Evolutionary conservation across 2,329 filamentous ascomycete genomes (phyloP).

Genomic region (Gaeumannomyces tritici): DNA sequence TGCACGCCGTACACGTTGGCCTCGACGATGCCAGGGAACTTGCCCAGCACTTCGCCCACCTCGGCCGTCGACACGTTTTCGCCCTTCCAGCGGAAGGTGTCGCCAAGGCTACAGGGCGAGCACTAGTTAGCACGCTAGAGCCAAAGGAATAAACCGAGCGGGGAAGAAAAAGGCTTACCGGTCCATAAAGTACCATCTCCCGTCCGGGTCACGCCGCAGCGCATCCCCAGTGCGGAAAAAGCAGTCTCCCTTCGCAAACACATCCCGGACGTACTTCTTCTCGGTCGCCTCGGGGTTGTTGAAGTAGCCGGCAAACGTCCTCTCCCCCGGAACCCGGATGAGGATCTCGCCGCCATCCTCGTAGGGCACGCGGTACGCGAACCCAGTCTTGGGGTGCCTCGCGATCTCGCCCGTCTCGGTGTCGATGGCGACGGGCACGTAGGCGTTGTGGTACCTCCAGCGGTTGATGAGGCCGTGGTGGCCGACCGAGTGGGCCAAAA

Average conservation of each 20-base stretch:
- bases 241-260: slow-evolving; percentile 57
- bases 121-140: not conserved
- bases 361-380: slow-evolving; percentile 52
- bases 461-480: slow-evolving; percentile 59
- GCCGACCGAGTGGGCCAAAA: slow-evolving; percentile 54
- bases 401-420: slow-evolving; percentile 56
- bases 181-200: slow-evolving; percentile 62
- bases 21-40: slow-evolving; percentile 58
- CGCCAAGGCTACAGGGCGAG: slow-evolving; percentile 40
- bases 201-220: slow-evolving; percentile 49
- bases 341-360: slow-evolving; percentile 68
- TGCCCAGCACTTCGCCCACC: slow-evolving; percentile 63
- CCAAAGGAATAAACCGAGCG: slow-evolving; percentile 19
- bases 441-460: slow-evolving; percentile 38
- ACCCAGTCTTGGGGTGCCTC: slow-evolving; percentile 58
- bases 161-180: slow-evolving; percentile 14
- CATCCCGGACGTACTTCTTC: slow-evolving; percentile 55
- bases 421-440: slow-evolving; percentile 60
- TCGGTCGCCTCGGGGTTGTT: slow-evolving; percentile 56
- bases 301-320: slow-evolving; percentile 61
- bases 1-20: slow-evolving; percentile 81
- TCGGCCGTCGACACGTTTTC: slow-evolving; percentile 78
- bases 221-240: slow-evolving; percentile 64
- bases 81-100: slow-evolving; percentile 72
- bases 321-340: slow-evolving; percentile 46